A percentile compares a stretch with the other conserved stretches of the same genome.
phyloP scores from a whole-genome alignment of 2,329 filamentous ascomycete species.

The Fusarium coffeatum region DNA sequence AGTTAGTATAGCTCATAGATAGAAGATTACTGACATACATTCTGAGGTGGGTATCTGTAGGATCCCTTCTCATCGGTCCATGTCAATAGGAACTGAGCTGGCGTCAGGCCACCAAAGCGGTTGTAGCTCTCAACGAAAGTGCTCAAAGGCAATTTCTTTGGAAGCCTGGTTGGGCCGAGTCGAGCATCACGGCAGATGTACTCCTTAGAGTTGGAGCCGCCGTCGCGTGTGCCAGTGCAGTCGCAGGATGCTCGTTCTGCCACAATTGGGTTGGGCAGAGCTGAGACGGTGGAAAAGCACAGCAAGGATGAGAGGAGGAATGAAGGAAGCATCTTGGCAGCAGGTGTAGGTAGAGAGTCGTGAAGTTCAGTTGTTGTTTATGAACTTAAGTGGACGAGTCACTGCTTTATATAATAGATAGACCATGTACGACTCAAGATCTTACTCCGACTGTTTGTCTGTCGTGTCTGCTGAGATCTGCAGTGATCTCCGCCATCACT shows the following conservation, averaged over 20 bases:
- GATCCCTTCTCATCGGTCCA: conserved; percentile 48
- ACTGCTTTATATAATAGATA: conserved; percentile 11
- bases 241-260: conserved; percentile 30
- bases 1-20: neutral
- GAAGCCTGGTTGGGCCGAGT: conserved; percentile 52
- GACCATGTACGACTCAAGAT: conserved; percentile 1
- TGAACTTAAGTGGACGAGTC: accelerated
- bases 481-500: conserved; percentile 7
- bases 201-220: conserved; percentile 13
- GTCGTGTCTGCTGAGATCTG: conserved; percentile 5
- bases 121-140: conserved; percentile 50
- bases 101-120: conserved; percentile 55
- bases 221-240: conserved; percentile 41
- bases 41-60: conserved; percentile 54
- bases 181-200: conserved; percentile 54
- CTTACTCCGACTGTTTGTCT: neutral
- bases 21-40: conserved; percentile 34
- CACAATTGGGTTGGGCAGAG: conserved; percentile 17
- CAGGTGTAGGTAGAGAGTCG: accelerated
- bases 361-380: neutral
- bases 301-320: conserved; percentile 28
- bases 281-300: conserved; percentile 31
- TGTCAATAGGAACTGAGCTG: conserved; percentile 53
- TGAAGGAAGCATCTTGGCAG: conserved; percentile 29
- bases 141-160: conserved; percentile 51